Percentiles rank a stretch among this genome's conserved stretches.
Evolutionary conservation across 805 yeast genomes (phyloP).

Genomic region (Suhomyces pyralidae): DNA sequence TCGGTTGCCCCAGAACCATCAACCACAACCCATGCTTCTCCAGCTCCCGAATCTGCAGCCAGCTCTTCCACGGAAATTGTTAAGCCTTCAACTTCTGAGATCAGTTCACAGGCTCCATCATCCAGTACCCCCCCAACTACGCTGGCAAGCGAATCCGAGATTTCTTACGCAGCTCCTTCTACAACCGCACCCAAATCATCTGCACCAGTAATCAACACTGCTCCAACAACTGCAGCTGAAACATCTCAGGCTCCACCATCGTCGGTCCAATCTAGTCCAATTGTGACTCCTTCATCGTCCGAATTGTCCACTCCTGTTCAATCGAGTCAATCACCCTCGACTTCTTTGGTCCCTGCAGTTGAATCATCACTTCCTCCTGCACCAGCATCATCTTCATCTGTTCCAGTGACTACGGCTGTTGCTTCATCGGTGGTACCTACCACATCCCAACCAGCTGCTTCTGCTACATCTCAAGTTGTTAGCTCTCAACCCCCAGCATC

Average conservation of each 20-base stretch:
- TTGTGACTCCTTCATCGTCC: not conserved
- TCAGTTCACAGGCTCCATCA: not conserved
- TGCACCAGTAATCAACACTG: not conserved
- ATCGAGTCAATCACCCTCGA: not conserved
- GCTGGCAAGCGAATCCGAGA: not conserved
- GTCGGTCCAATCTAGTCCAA: not conserved
- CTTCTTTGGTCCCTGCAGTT: not conserved
- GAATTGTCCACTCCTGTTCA: not conserved
- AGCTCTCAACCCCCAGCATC: not conserved
- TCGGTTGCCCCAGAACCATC: not conserved
- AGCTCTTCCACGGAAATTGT: not conserved
- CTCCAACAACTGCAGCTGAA: not conserved
- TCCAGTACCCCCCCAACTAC: not conserved
- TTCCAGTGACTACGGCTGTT: not conserved
- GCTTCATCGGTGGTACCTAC: not conserved
- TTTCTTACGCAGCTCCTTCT: not conserved
- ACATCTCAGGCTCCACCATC: not conserved
- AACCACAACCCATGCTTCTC: not conserved
- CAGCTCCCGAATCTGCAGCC: not conserved
- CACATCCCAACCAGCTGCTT: not conserved
- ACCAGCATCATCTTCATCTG: not conserved
- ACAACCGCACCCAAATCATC: not conserved
- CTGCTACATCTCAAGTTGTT: not conserved
- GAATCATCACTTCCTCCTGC: not conserved
- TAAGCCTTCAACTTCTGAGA: not conserved